Percentiles rank a stretch among this genome's conserved stretches.
These are phyloP conservation scores for Falciphora oryzae DNA, from an alignment of 2,329 filamentous ascomycete genomes.

Conservation along the genomic window DNA sequence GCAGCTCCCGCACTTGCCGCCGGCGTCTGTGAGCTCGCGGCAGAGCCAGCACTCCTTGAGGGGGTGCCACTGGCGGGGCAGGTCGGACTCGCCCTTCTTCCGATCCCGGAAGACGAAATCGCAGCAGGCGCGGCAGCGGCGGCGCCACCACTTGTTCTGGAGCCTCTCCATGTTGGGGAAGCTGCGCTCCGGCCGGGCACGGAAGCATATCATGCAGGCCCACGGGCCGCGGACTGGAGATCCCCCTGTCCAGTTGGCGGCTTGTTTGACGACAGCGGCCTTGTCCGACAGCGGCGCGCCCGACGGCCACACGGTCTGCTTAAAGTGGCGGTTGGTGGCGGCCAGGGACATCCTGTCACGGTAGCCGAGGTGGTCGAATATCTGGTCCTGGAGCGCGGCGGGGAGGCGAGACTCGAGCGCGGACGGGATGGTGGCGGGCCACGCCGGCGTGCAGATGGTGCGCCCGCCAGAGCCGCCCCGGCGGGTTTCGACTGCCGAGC, in stretches of 20 bases:
- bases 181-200: background rate
- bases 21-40: background rate
- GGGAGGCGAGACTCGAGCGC: conserved; percentile 1
- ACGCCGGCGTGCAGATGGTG: background rate
- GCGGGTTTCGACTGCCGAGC: background rate
- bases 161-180: background rate
- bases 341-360: conserved; percentile 3
- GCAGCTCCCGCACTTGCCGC: background rate
- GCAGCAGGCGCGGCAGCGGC: conserved; percentile 7
- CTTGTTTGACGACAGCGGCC: background rate
- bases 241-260: background rate
- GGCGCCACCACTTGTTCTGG: background rate
- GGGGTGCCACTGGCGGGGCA: background rate
- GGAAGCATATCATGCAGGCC: conserved; percentile 5
- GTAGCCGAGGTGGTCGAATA: conserved; percentile 2
- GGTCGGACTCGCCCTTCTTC: background rate
- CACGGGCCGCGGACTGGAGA: background rate
- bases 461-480: too few relatives aligned
- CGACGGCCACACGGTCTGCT: background rate
- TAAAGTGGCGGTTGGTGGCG: conserved; percentile 6
- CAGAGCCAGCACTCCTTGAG: conserved; percentile 1
- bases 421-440: background rate
- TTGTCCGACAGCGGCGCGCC: background rate
- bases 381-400: background rate
- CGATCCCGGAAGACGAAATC: background rate